A percentile compares a stretch with the other conserved stretches of the same genome.
Conservation (phyloP, 1,139 yeast genomes). For the Suhomyces coccinellae region DNA sequence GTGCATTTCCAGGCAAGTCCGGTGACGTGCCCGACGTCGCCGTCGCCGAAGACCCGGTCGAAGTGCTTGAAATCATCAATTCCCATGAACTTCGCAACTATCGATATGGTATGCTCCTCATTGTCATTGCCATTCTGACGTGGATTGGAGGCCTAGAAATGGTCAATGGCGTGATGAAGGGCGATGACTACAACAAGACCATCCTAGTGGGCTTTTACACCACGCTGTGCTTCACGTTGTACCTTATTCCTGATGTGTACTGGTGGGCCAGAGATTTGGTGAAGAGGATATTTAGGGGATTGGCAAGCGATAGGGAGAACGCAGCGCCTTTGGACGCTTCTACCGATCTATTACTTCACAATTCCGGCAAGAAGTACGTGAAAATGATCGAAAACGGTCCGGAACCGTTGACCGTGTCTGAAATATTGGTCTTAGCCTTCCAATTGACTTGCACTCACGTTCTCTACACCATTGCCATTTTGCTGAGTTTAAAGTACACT, state of each 20-base stretch:
- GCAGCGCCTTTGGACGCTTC: no score
- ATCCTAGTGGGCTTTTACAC: slow-evolving; percentile 46
- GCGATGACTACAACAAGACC: slow-evolving; percentile 50
- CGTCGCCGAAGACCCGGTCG: slow-evolving; percentile 25
- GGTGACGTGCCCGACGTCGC: not conserved
- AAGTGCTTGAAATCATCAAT: slow-evolving; percentile 47
- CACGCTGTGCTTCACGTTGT: slow-evolving; percentile 47
- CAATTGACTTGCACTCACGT: slow-evolving; percentile 46
- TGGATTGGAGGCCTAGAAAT: slow-evolving; percentile 54
- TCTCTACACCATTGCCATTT: slow-evolving; percentile 39
- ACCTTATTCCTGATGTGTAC: slow-evolving; percentile 42
- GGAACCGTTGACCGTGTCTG: slow-evolving; percentile 19
- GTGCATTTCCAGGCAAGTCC: not conserved
- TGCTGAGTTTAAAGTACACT: slow-evolving; percentile 47
- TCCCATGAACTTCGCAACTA: slow-evolving; percentile 45
- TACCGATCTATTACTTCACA: no score
- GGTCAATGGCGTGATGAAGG: slow-evolving; percentile 50
- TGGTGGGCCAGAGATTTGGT: not conserved
- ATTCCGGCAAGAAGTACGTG: not conserved
- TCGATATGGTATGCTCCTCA: slow-evolving; percentile 42
- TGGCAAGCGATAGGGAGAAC: not conserved
- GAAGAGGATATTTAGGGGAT: no score
- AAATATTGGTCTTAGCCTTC: slow-evolving; percentile 37
- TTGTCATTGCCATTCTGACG: slow-evolving; percentile 41
- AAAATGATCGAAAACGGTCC: not conserved